These are phyloP conservation scores for Naganishia onofrii DNA, from an alignment of 768 basidiomycete species.

Conservation along the genomic window DNA sequence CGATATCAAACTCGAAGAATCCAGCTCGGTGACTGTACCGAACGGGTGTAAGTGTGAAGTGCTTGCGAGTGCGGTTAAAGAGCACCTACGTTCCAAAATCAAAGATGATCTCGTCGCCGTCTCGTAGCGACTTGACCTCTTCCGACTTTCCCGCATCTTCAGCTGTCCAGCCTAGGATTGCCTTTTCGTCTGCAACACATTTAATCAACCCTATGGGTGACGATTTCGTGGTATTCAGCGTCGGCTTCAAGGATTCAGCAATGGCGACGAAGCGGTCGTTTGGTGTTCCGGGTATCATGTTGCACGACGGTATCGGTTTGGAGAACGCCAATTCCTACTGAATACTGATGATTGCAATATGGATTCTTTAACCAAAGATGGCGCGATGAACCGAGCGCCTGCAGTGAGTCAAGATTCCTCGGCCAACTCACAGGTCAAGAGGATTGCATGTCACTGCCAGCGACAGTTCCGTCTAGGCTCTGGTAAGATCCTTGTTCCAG, in stretches of 20 bases:
- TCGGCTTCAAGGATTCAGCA: slow-evolving; percentile 31
- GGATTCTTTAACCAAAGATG: no score
- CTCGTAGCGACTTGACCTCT: slow-evolving; percentile 24
- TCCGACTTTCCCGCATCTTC: not conserved
- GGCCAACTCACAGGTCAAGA: no score
- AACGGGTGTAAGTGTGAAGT: not conserved
- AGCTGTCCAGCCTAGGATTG: slow-evolving; percentile 33
- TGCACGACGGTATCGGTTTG: not conserved
- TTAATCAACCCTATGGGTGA: slow-evolving; percentile 24
- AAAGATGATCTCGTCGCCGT: slow-evolving; percentile 32
- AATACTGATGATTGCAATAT: no score
- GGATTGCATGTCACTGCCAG: no score
- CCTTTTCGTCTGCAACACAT: slow-evolving; percentile 29
- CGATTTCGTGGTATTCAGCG: slow-evolving; percentile 13
- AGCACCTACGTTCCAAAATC: slow-evolving; percentile 31
- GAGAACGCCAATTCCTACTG: no score
- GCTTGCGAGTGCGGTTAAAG: not conserved
- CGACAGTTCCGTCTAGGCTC: no score
- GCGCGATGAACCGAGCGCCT: no score
- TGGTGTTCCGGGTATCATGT: slow-evolving; percentile 23
- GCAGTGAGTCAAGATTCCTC: no score
- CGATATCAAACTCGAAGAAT: slow-evolving; percentile 31
- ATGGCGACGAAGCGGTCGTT: slow-evolving; percentile 28
- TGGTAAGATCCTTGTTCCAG: no score
- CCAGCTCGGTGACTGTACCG: slow-evolving; percentile 33